phyloP scores from a whole-genome alignment of 2,329 filamentous ascomycete species.

The Trichoderma atrobrunneum region DNA sequence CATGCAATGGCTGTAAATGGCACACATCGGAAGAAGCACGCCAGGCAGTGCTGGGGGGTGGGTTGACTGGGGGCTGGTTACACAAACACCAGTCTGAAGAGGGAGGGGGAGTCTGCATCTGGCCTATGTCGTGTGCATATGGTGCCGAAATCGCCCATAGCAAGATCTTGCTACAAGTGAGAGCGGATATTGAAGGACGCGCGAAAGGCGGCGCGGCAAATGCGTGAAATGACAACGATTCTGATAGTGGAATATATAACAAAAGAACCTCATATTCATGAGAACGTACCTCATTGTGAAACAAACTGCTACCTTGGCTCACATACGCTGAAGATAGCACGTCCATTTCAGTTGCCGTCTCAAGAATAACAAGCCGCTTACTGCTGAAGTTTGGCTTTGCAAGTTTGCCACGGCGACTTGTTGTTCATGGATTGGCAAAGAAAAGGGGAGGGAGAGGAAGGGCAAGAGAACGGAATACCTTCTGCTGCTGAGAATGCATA shows the following conservation, averaged over 20 bases:
- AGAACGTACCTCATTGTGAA: constrained; percentile 6
- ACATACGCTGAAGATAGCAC: not conserved
- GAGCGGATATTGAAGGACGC: not conserved
- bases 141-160: not conserved
- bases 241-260: not conserved
- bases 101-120: constrained; percentile 20
- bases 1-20: constrained; percentile 22
- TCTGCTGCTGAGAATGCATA: constrained; percentile 35
- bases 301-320: not conserved
- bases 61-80: constrained; percentile 23
- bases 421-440: not conserved
- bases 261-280: not conserved
- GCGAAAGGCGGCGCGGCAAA: not conserved
- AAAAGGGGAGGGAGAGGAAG: not conserved
- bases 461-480: constrained; percentile 24
- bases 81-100: constrained; percentile 20
- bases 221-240: not conserved
- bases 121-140: constrained; percentile 18
- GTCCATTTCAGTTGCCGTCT: not conserved
- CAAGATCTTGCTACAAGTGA: constrained; percentile 3
- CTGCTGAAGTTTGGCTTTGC: not conserved
- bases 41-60: constrained; percentile 23
- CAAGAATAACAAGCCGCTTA: not conserved
- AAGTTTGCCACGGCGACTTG: not conserved
- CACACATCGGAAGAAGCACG: constrained; percentile 27